A percentile compares a stretch with the other conserved stretches of the same genome.
Evolutionary conservation across 176 grass and related monocot genomes (phyloP).

Genomic region (Triticum dicoccoides): DNA sequence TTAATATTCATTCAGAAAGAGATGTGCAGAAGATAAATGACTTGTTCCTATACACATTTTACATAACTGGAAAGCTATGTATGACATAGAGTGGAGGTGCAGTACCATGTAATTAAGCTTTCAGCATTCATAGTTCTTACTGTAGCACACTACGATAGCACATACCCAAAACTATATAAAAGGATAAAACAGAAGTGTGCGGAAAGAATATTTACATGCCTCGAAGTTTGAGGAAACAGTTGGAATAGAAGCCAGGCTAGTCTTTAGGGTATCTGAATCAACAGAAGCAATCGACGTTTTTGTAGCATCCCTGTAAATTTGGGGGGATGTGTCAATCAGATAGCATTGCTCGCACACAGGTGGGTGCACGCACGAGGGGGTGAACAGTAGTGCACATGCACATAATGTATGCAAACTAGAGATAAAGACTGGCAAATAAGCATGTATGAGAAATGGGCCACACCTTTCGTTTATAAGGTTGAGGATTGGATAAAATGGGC

Average conservation of each 20-base stretch:
- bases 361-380: background rate
- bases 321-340: constrained; percentile 34
- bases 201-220: constrained; percentile 39
- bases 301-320: constrained; percentile 67
- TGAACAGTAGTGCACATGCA: background rate
- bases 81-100: background rate
- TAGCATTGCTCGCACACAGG: background rate
- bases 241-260: constrained; percentile 52
- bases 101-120: constrained; percentile 20
- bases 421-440: constrained; percentile 17
- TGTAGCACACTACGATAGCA: background rate
- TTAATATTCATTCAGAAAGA: background rate
- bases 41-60: background rate
- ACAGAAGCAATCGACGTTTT: constrained; percentile 39
- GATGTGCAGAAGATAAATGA: background rate
- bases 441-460: constrained; percentile 29
- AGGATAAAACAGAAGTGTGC: constrained; percentile 7
- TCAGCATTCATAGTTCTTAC: constrained; percentile 4
- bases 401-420: constrained; percentile 15
- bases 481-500: constrained; percentile 90
- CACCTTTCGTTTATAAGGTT: constrained; percentile 88
- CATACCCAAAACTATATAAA: constrained; percentile 13
- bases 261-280: constrained; percentile 77
- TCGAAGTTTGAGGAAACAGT: constrained; percentile 92
- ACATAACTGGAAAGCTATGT: background rate